phyloP scores from a whole-genome alignment of 345 rosid genomes.

The Hibiscus syriacus region DNA sequence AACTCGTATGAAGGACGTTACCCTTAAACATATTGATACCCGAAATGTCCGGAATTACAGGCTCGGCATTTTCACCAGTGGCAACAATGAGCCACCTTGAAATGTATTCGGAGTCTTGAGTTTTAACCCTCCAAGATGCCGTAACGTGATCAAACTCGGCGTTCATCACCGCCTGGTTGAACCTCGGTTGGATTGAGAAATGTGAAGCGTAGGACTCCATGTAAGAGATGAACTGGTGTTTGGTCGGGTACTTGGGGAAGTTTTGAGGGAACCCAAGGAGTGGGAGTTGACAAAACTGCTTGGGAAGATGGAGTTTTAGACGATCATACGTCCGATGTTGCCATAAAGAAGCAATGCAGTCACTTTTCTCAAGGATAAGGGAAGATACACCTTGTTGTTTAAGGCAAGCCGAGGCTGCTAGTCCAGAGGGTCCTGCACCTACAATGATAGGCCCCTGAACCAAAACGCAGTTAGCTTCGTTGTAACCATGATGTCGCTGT shows the following conservation, averaged over 20 bases:
- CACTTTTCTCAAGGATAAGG: constrained; percentile 61
- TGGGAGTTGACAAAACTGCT: constrained; percentile 74
- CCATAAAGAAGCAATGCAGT: constrained; percentile 88
- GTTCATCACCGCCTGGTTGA: constrained; percentile 47
- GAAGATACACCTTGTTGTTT: constrained; percentile 50
- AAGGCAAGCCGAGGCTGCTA: constrained; percentile 74
- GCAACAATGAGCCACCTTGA: constrained; percentile 78
- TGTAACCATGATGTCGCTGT: constrained; percentile 3
- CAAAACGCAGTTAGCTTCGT: constrained; percentile 12
- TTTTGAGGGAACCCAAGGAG: constrained; percentile 52
- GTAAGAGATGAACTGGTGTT: constrained; percentile 63
- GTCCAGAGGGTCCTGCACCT: constrained; percentile 94
- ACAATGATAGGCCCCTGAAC: constrained; percentile 66
- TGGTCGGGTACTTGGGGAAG: constrained; percentile 81
- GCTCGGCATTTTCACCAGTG: constrained; percentile 88
- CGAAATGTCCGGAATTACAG: constrained; percentile 45
- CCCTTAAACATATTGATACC: constrained; percentile 50
- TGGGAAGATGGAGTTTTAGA: constrained; percentile 86
- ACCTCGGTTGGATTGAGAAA: constrained; percentile 56
- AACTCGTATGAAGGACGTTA: constrained; percentile 52
- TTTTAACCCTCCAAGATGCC: constrained; percentile 61
- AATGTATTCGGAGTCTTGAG: constrained; percentile 42
- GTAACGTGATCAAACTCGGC: constrained; percentile 46
- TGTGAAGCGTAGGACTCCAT: constrained; percentile 58
- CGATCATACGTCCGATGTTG: constrained; percentile 70